Evolutionary conservation across 2,329 filamentous ascomycete species (phyloP).

Genomic region (Cercospora sojina): DNA sequence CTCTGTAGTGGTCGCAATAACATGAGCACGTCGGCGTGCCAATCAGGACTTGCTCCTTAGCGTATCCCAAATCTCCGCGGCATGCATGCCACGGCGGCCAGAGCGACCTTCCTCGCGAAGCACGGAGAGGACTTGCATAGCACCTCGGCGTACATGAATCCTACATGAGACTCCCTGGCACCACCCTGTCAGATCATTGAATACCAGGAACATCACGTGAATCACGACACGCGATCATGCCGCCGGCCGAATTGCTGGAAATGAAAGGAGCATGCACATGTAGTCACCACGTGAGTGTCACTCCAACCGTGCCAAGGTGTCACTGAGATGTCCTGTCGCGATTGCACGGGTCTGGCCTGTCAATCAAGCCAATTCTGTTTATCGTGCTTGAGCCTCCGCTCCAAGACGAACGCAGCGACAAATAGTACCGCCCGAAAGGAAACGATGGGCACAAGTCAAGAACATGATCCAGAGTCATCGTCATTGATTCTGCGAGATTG

Average conservation of each 20-base stretch:
- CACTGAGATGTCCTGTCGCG: neutral
- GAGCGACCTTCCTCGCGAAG: neutral
- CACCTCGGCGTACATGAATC: neutral
- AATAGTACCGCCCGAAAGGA: neutral
- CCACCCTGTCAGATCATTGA: neutral
- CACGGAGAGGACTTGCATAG: neutral
- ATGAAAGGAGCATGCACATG: neutral
- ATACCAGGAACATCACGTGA: neutral
- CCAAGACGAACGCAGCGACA: neutral
- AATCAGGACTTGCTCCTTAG: neutral
- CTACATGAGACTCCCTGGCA: neutral
- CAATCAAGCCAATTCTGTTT: neutral
- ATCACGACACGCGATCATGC: neutral
- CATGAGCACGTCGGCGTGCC: neutral
- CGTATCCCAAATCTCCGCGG: neutral
- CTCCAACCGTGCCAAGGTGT: neutral
- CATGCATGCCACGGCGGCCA: neutral
- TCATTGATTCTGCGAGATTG: conserved; percentile 7
- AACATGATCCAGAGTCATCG: neutral
- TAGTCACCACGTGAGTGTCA: neutral
- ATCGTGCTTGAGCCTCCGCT: neutral
- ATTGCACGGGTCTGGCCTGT: neutral
- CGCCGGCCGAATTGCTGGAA: neutral
- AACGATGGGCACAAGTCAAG: neutral
- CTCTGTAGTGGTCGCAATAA: neutral